Conservation (phyloP, 2,329 filamentous ascomycete genomes). For the Xylaria sp. region DNA sequence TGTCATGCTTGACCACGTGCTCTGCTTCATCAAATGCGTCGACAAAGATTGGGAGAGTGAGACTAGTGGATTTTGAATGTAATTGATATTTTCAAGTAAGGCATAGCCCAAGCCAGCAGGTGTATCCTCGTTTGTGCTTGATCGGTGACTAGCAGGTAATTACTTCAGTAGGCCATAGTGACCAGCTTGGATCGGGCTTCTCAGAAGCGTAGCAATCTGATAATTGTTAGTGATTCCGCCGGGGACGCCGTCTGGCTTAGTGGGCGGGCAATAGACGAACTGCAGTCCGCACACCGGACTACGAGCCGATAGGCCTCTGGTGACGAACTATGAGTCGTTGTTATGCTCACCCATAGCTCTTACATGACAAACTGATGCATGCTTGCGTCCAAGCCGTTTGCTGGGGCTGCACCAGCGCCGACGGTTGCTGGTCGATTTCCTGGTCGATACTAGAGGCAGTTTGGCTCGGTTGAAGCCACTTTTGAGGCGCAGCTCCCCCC, state of each 20-base stretch:
- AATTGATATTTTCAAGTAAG: neutral
- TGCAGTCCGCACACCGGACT: conserved; percentile 16
- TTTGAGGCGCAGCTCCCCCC: conserved; percentile 37
- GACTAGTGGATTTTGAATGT: neutral
- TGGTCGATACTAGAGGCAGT: conserved; percentile 3
- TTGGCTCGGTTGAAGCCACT: conserved; percentile 35
- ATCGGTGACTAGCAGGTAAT: neutral
- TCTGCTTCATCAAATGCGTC: neutral
- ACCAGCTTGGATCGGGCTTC: neutral
- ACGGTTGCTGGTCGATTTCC: conserved; percentile 10
- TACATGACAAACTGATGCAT: conserved; percentile 4
- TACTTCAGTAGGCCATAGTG: neutral
- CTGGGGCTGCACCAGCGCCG: conserved; percentile 8
- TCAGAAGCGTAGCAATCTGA: conserved; percentile 12
- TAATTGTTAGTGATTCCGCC: conserved; percentile 39
- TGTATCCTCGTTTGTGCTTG: neutral
- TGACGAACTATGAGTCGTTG: conserved; percentile 9
- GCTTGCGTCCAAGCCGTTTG: conserved; percentile 10
- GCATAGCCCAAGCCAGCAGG: neutral
- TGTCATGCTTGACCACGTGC: conserved; percentile 9
- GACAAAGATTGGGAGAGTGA: no score
- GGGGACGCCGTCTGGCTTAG: conserved; percentile 36
- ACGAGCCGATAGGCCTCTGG: conserved; percentile 20
- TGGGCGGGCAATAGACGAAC: conserved; percentile 20
- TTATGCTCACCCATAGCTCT: conserved; percentile 5